Conservation (phyloP, 768 basidiomycete species). For the Tricholoma sp. region DNA sequence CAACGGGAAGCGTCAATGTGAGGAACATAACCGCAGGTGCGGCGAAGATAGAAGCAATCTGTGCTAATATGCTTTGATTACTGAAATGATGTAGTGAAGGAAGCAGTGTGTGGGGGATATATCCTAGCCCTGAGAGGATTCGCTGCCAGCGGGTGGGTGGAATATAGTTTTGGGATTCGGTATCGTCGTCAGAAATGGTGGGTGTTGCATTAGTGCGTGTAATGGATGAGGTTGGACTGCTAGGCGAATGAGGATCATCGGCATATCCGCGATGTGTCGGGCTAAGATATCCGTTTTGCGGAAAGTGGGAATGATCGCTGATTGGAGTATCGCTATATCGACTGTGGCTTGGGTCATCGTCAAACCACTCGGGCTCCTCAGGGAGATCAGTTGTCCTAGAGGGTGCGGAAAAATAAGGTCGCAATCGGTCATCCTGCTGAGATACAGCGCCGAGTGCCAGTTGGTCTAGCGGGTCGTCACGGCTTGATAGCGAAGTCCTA, state of each 20-base stretch:
- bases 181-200: conserved; percentile 30
- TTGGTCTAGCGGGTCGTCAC: conserved; percentile 46
- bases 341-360: conserved; percentile 6
- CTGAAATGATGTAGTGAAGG: conserved; percentile 76
- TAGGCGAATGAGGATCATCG: conserved; percentile 8
- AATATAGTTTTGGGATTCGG: conserved; percentile 39
- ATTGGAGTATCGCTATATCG: neutral
- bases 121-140: conserved; percentile 29
- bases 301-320: neutral
- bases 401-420: conserved; percentile 18
- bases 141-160: conserved; percentile 40
- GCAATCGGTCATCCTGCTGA: conserved; percentile 43
- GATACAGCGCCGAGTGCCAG: conserved; percentile 38
- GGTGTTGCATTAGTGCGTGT: conserved; percentile 52
- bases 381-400: conserved; percentile 17
- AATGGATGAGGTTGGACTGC: conserved; percentile 47
- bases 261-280: conserved; percentile 2
- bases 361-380: conserved; percentile 18
- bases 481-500: conserved; percentile 22
- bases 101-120: conserved; percentile 64
- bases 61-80: conserved; percentile 64
- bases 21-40: conserved; percentile 82
- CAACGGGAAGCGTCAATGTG: conserved; percentile 89
- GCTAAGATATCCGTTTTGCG: neutral
- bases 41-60: conserved; percentile 73